Conservation (phyloP, 2,329 filamentous ascomycete species). For the Nemania diffusa region DNA sequence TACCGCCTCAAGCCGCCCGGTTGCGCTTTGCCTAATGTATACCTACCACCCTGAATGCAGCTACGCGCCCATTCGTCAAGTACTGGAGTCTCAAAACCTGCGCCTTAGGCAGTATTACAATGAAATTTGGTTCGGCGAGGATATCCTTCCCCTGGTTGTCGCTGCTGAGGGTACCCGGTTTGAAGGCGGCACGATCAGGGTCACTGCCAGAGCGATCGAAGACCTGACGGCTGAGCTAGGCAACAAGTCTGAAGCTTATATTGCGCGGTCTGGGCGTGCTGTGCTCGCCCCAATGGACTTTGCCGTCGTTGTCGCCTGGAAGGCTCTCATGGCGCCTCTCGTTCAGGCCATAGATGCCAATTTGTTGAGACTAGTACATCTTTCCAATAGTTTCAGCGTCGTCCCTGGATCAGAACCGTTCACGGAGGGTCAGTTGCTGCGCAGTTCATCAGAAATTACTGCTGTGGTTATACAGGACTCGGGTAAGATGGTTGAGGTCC, state of each 20-base stretch:
- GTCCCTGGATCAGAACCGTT: constrained; percentile 91
- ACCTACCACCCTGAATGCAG: constrained; percentile 94
- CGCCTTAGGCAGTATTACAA: constrained; percentile 99
- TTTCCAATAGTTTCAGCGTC: constrained; percentile 98
- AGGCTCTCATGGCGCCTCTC: constrained; percentile 99
- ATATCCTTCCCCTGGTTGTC: constrained; percentile 84
- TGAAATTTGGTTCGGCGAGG: constrained; percentile 93
- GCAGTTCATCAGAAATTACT: constrained; percentile 94
- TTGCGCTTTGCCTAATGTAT: constrained; percentile 86
- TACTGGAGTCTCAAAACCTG: constrained; percentile 95
- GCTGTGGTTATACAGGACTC: constrained; percentile 97
- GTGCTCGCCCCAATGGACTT: constrained; percentile 99
- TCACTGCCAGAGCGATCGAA: constrained; percentile 92
- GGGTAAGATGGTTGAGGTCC: constrained; percentile 99
- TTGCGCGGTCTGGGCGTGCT: constrained; percentile 91
- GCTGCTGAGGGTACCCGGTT: constrained; percentile 82
- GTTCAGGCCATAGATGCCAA: constrained; percentile 96
- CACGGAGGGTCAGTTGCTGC: constrained; percentile 92
- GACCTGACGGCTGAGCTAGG: constrained; percentile 98
- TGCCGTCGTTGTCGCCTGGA: constrained; percentile 94
- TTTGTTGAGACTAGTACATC: constrained; percentile 91
- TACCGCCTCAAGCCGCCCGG: constrained; percentile 82
- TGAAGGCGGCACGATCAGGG: constrained; percentile 84
- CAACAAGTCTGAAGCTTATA: constrained; percentile 96
- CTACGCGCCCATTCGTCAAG: constrained; percentile 93